Evolutionary conservation across 768 basidiomycete genomes (phyloP), one percentile per base, ranked within the genome.

Genomic region (Naematelia aurantialba): DNA sequence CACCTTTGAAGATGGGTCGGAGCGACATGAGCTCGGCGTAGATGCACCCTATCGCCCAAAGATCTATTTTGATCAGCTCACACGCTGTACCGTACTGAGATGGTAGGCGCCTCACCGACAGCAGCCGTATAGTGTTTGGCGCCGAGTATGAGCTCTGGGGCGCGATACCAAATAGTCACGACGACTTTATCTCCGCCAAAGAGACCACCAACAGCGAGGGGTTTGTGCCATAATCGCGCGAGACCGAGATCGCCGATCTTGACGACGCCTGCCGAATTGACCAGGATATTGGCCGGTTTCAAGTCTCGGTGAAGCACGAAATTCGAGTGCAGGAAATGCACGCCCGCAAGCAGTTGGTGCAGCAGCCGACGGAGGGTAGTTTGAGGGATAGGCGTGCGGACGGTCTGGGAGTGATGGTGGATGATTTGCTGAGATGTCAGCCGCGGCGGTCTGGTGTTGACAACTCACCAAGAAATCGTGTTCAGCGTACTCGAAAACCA

Each of bases 401-500:
- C 82, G 1, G 87, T 88, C 74, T 94, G 90, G 11, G 91, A 90
- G 74, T 98, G 91, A 77, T 97, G 93, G 73, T 98, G 96, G 46
- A 99, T 99, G 50, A 99, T 87, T 91, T 99, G 96, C 90, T 97
- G 62, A 5, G n/a, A 21, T 52, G 29, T 46, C 30, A 29, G 34
- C 42, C 5, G n/a, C 3, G 22, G 2, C 11, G n/a, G 55, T 30
- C 8, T 39, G 34, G 17, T 17, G 26, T 39, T 11, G 1, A 44
- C 25, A n/a, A 61, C 89, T 59, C 61, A 91, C 93, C 49, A 98
- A 82, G 73, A 98, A 97, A 78, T 99, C 96, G 71, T 99, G 96
- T 71, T 98, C 96, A 4, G 94, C 94, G 68, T 96, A 99, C 67
- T 98, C 94, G 66, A 99, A 98, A 13, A 98, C 92, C 91, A 99